These are phyloP conservation scores for Fraxinus floribunda DNA, from an alignment of 305 asterid genomes.

Conservation along the genomic window DNA sequence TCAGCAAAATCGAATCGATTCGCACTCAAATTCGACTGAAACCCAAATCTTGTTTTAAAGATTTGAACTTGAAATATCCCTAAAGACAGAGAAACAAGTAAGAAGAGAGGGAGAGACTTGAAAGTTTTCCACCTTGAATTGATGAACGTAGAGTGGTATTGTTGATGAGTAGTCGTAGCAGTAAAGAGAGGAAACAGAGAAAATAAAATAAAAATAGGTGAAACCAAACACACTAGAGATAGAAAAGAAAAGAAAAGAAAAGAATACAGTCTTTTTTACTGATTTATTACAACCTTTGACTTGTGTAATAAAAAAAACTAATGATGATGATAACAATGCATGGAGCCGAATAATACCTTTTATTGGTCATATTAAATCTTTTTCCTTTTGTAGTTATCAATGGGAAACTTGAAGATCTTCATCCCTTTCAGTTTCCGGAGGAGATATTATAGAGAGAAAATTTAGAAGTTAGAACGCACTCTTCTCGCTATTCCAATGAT, in stretches of 20 bases:
- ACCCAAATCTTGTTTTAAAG: neutral
- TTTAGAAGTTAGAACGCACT: neutral
- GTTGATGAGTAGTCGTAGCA: slow-evolving; percentile 37
- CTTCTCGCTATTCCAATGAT: neutral
- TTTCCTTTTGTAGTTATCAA: neutral
- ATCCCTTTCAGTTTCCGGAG: neutral
- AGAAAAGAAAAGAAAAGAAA: neutral
- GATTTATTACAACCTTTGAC: neutral
- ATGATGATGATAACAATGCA: slow-evolving; percentile 14
- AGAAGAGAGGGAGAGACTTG: slow-evolving; percentile 26
- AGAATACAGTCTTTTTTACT: neutral
- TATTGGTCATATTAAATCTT: slow-evolving; percentile 30
- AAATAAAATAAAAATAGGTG: slow-evolving; percentile 7
- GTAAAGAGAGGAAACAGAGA: slow-evolving; percentile 22
- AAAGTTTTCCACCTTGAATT: slow-evolving; percentile 39
- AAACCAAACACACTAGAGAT: slow-evolving; percentile 15
- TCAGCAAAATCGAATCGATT: slow-evolving; percentile 32
- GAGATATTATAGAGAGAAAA: neutral
- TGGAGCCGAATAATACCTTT: slow-evolving; percentile 35
- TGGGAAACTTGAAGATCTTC: slow-evolving; percentile 17
- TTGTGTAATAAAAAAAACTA: neutral
- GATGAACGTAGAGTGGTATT: slow-evolving; percentile 45
- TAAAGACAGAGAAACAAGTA: slow-evolving; percentile 5
- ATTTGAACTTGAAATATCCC: slow-evolving; percentile 22
- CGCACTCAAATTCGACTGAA: slow-evolving; percentile 13